These are phyloP conservation scores for Colletotrichum simmondsii DNA, from an alignment of 2,329 filamentous ascomycete genomes.

Conservation along the genomic window DNA sequence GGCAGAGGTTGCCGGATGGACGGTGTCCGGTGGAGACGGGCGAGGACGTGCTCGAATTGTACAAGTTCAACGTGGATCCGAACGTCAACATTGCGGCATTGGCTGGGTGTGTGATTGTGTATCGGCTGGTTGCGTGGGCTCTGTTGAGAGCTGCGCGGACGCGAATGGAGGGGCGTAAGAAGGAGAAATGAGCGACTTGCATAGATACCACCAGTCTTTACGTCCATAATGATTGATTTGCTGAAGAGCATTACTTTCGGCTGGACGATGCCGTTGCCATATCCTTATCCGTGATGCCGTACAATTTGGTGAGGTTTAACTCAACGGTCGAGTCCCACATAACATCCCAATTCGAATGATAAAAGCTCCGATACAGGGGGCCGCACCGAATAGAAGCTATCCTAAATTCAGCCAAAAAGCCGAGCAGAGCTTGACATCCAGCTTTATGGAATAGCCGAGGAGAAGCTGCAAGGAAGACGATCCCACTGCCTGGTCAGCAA, in stretches of 20 bases:
- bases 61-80: constrained; percentile 72
- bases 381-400: neutral
- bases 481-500: constrained; percentile 1
- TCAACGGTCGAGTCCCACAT: neutral
- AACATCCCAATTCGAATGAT: neutral
- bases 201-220: neutral
- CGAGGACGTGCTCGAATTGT: constrained; percentile 73
- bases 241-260: neutral
- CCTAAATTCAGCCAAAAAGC: constrained; percentile 22
- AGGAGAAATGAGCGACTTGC: constrained; percentile 29
- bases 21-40: constrained; percentile 74
- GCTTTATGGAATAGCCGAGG: constrained; percentile 23
- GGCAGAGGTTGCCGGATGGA: constrained; percentile 69
- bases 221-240: neutral
- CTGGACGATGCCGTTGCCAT: too few relatives aligned
- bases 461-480: neutral
- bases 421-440: neutral
- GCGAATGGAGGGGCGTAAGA: constrained; percentile 54
- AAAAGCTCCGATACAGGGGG: neutral
- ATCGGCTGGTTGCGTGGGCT: constrained; percentile 71
- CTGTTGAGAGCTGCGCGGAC: constrained; percentile 66
- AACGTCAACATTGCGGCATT: constrained; percentile 71
- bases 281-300: too few relatives aligned
- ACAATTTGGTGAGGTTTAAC: neutral
- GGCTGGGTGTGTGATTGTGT: constrained; percentile 71